phyloP scores from a whole-genome alignment of 2,329 filamentous ascomycete genomes.

The Penicillium fuscoglaucum region DNA sequence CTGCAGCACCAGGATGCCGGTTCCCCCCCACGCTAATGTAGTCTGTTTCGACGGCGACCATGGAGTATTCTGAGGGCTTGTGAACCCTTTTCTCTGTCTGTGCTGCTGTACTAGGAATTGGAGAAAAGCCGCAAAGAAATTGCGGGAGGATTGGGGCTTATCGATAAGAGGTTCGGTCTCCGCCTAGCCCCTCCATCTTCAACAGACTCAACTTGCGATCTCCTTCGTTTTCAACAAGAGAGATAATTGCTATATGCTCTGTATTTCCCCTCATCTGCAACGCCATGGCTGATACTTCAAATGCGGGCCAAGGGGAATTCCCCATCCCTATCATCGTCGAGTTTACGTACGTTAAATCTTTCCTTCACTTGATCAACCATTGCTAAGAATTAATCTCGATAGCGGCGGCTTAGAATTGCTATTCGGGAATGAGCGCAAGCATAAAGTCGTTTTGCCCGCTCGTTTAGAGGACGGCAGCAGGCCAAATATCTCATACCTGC shows the following conservation, averaged over 20 bases:
- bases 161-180: slow-evolving; percentile 38
- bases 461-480: slow-evolving; percentile 59
- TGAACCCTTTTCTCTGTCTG: slow-evolving; percentile 1
- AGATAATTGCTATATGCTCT: not conserved
- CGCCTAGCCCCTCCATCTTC: slow-evolving; percentile 19
- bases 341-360: slow-evolving; percentile 59
- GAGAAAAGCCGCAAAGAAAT: slow-evolving; percentile 25
- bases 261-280: not conserved
- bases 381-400: slow-evolving; percentile 15
- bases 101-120: slow-evolving; percentile 8
- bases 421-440: slow-evolving; percentile 78
- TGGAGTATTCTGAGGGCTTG: slow-evolving; percentile 24
- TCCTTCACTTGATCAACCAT: slow-evolving; percentile 4
- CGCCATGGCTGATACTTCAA: slow-evolving; percentile 12
- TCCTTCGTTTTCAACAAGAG: not conserved
- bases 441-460: slow-evolving; percentile 67
- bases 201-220: slow-evolving; percentile 2
- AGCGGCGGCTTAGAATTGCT: slow-evolving; percentile 94
- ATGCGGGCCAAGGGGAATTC: slow-evolving; percentile 14
- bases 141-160: slow-evolving; percentile 33
- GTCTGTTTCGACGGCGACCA: slow-evolving; percentile 44
- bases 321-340: slow-evolving; percentile 66
- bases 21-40: slow-evolving; percentile 82
- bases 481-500: slow-evolving; percentile 72
- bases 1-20: slow-evolving; percentile 81